Percentiles rank a stretch among this genome's conserved stretches.
Evolutionary conservation across 371 early-diverging fungal species (phyloP).

Genomic region (Dichotomocladium elegans): DNA sequence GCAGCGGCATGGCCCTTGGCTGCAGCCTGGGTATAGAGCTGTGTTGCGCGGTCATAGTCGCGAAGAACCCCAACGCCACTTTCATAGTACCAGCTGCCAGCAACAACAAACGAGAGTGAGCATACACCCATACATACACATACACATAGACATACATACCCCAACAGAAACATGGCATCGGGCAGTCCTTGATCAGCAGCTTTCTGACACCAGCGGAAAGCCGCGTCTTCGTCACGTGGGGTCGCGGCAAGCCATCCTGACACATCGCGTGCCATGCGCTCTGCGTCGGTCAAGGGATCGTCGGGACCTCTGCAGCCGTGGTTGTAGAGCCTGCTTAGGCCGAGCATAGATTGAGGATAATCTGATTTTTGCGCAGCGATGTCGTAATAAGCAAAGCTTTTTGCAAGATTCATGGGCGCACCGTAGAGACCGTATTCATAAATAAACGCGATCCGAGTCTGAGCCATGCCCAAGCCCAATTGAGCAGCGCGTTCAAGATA

Average conservation of each 20-base stretch:
- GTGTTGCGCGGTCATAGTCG: conserved; percentile 25
- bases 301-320: conserved; percentile 31
- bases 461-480: conserved; percentile 26
- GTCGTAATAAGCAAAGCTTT: conserved; percentile 25
- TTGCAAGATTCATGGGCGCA: conserved; percentile 16
- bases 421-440: conserved; percentile 28
- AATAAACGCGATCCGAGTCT: conserved; percentile 20
- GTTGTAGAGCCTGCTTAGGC: conserved; percentile 27
- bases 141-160: conserved; percentile 31
- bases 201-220: conserved; percentile 41
- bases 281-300: conserved; percentile 14
- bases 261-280: conserved; percentile 28
- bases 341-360: conserved; percentile 28
- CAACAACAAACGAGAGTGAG: neutral
- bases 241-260: conserved; percentile 29
- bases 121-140: neutral
- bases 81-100: conserved; percentile 42
- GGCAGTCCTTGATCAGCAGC: conserved; percentile 28
- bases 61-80: conserved; percentile 37
- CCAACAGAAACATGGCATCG: conserved; percentile 36
- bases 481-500: conserved; percentile 34
- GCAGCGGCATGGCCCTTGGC: conserved; percentile 24
- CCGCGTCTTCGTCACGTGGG: conserved; percentile 40
- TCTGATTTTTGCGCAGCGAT: conserved; percentile 13
- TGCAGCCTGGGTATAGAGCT: conserved; percentile 29